phyloP scores from a whole-genome alignment of 352 stramenopile species.

The Globisporangium irregulare region DNA sequence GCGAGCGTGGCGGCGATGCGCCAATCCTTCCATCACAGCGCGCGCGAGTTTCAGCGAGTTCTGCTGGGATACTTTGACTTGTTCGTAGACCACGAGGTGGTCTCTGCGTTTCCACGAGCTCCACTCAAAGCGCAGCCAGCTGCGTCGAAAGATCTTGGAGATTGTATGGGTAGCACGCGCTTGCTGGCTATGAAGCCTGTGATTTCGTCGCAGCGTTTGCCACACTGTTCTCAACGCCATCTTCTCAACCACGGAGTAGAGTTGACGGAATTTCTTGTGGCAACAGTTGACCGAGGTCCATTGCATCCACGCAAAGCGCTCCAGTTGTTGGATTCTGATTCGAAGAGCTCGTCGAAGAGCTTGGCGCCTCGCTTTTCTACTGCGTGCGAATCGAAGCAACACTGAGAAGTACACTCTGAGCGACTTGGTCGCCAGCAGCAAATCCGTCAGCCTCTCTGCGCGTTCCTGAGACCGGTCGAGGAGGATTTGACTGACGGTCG shows the following conservation, averaged over 20 bases:
- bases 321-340: background rate
- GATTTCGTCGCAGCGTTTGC: background rate
- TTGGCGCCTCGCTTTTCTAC: background rate
- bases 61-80: background rate
- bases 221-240: background rate
- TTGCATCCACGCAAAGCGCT: constrained; percentile 4
- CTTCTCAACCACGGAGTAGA: background rate
- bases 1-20: background rate
- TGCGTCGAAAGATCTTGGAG: background rate
- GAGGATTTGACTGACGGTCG: constrained; percentile 11
- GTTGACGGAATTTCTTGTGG: background rate
- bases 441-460: background rate
- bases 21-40: background rate
- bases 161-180: background rate
- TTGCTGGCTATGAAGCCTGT: background rate
- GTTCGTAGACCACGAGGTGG: background rate
- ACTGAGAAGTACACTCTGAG: background rate
- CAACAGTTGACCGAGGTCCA: background rate
- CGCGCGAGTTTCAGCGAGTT: constrained; percentile 9
- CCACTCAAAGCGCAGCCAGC: constrained; percentile 11
- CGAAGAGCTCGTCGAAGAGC: background rate
- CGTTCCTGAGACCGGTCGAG: constrained; percentile 12
- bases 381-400: background rate
- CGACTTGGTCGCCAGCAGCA: background rate
- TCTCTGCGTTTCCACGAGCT: constrained; percentile 14